Base-by-base conservation (phyloP, 192 early-diverging fungal species). In the Chytriomyces confervae region DNA sequence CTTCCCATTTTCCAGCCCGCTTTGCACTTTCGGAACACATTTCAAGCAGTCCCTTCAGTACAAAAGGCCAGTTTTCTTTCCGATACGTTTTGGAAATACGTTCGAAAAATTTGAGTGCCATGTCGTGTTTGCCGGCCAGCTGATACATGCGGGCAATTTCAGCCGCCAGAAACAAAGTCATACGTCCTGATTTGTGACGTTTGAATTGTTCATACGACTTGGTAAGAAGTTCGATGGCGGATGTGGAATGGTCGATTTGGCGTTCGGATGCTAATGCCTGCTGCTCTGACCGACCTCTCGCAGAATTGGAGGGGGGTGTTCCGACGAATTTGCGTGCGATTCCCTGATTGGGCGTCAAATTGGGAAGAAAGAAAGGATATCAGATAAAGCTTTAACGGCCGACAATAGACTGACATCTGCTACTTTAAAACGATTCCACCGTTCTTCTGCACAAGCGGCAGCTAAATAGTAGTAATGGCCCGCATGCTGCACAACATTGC, bases 191-290 rank as follows among this genome's bases (percentile, higher is more conserved):
- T 50, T 90, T 91, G 43, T 91, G 80, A 61, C 85, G 82, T 77
- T 95, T 95, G 77, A 96, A 96, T 53, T 92, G 91, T 61, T 96
- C 95, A 72, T 96, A 96, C n/a, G 94, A 90, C 75, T 95, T 95
- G 6, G 94, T 95, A n/a, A 96, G 76, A 4, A 96, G 78, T 68
- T 95, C 94, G 69, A 96, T 94, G 6, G 93, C 91, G 11, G 90
- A 44, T 10, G 84, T 74, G 8, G 90, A 83, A 74, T 95, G 93
- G 76, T 86, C 84, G 51, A 78, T 57, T 1, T n/a, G 10, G 8
- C 47, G 53, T 68, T 79, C 68, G 9, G 71, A 63, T 1, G 62
- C 66, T 43, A 71, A 72, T n/a, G 71, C 16, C 7, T 60, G 45
- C 16, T 16, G 66, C 61, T 61, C 67, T 51, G n/a, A 23, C 2